phyloP scores from a whole-genome alignment of 2,329 filamentous ascomycete species.

The Rhynchosporium agropyri region DNA sequence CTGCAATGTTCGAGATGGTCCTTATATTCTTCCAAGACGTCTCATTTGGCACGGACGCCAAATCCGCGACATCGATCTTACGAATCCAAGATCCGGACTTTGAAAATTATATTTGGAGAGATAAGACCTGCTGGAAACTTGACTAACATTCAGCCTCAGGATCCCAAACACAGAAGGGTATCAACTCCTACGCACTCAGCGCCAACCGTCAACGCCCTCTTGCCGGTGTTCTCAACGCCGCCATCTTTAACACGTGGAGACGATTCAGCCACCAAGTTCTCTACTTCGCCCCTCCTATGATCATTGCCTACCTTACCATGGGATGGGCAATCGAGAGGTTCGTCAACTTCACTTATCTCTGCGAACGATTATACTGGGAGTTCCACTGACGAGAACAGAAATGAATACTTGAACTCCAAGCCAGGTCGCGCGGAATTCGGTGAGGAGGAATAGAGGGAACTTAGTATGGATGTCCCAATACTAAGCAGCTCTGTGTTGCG shows the following conservation, averaged over 20 bases:
- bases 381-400: slow-evolving; percentile 51
- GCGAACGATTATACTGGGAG: background rate
- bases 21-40: background rate
- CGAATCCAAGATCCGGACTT: background rate
- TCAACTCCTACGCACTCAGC: slow-evolving; percentile 73
- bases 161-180: slow-evolving; percentile 63
- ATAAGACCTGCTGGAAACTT: background rate
- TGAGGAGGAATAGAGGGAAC: slow-evolving; percentile 42
- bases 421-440: slow-evolving; percentile 60
- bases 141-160: slow-evolving; percentile 47
- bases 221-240: slow-evolving; percentile 74
- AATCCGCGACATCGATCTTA: too few relatives aligned
- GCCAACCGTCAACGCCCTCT: slow-evolving; percentile 88
- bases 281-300: slow-evolving; percentile 80
- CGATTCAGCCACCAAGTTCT: slow-evolving; percentile 84
- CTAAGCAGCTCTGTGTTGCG: slow-evolving; percentile 37
- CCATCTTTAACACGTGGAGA: slow-evolving; percentile 95
- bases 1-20: background rate
- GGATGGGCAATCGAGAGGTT: slow-evolving; percentile 92
- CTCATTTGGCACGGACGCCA: background rate
- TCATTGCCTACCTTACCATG: slow-evolving; percentile 80
- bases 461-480: slow-evolving; percentile 23
- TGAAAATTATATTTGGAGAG: background rate
- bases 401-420: slow-evolving; percentile 83
- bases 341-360: slow-evolving; percentile 41